These are phyloP conservation scores for Pulveroboletus sp. DNA, from an alignment of 768 basidiomycete species.

Conservation along the genomic window DNA sequence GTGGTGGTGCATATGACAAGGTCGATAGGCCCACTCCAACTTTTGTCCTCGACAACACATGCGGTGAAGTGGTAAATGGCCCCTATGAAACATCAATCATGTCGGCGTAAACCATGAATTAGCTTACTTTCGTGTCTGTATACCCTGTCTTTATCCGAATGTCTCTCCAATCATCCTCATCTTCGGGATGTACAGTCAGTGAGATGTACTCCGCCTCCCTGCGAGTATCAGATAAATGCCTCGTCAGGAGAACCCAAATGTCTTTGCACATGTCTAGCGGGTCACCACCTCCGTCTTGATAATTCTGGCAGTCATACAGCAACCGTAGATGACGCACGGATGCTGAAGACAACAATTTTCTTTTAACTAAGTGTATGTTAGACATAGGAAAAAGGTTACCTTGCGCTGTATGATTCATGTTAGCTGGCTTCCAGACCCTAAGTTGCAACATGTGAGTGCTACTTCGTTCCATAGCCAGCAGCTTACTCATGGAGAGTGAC, in stretches of 20 bases:
- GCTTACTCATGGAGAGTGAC: slow-evolving; percentile 67
- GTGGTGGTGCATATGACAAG: not conserved
- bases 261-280: slow-evolving; percentile 34
- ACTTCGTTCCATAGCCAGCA: not conserved
- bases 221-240: slow-evolving; percentile 64
- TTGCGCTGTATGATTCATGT: slow-evolving; percentile 24
- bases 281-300: not conserved
- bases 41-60: slow-evolving; percentile 33
- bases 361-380: not conserved
- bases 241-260: slow-evolving; percentile 77
- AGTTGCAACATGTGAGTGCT: not conserved
- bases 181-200: slow-evolving; percentile 39
- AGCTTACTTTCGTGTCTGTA: slow-evolving; percentile 37
- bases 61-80: slow-evolving; percentile 43
- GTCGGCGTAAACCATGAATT: not conserved
- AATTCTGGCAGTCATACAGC: slow-evolving; percentile 29
- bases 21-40: slow-evolving; percentile 24
- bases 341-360: slow-evolving; percentile 23
- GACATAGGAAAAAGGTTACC: slow-evolving; percentile 29
- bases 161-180: slow-evolving; percentile 34
- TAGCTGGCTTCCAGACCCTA: slow-evolving; percentile 45
- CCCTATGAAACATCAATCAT: slow-evolving; percentile 25
- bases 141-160: slow-evolving; percentile 24
- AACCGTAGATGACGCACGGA: slow-evolving; percentile 38
- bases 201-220: slow-evolving; percentile 65